A percentile compares a stretch with the other conserved stretches of the same genome.
Conservation (phyloP, 306 rosid species). For the Dalbergia oliveri region DNA sequence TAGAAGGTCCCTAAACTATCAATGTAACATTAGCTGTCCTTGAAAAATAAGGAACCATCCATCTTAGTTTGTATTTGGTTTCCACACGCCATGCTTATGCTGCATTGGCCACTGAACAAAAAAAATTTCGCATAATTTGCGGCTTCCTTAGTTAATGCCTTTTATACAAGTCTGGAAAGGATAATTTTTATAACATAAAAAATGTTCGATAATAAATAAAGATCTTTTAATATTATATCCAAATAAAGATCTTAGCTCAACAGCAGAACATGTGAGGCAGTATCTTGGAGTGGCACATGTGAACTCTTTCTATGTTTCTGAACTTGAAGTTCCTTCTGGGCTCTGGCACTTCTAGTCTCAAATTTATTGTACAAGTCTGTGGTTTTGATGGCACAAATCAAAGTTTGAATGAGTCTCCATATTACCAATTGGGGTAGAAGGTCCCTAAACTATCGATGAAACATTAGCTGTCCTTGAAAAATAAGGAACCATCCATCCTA, state of each 20-base stretch:
- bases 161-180: background rate
- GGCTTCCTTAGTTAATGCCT: constrained; percentile 10
- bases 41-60: constrained; percentile 26
- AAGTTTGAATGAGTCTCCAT: constrained; percentile 69
- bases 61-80: background rate
- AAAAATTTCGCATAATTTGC: constrained; percentile 15
- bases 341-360: constrained; percentile 57
- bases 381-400: constrained; percentile 74
- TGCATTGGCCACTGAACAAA: background rate
- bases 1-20: constrained; percentile 42
- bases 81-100: background rate
- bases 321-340: constrained; percentile 62
- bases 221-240: too few relatives aligned
- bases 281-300: constrained; percentile 78
- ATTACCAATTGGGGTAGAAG: constrained; percentile 60
- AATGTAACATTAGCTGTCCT: constrained; percentile 39
- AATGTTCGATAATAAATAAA: too few relatives aligned
- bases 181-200: too few relatives aligned
- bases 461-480: constrained; percentile 31
- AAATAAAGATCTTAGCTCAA: constrained; percentile 11
- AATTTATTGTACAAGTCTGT: constrained; percentile 72
- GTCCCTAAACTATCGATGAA: constrained; percentile 33
- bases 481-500: constrained; percentile 27
- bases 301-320: constrained; percentile 72
- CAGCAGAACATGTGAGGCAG: constrained; percentile 39